A percentile compares a stretch with the other conserved stretches of the same genome.
Evolutionary conservation across 768 basidiomycete genomes (phyloP).

Genomic region (Hortiboletus campestris): DNA sequence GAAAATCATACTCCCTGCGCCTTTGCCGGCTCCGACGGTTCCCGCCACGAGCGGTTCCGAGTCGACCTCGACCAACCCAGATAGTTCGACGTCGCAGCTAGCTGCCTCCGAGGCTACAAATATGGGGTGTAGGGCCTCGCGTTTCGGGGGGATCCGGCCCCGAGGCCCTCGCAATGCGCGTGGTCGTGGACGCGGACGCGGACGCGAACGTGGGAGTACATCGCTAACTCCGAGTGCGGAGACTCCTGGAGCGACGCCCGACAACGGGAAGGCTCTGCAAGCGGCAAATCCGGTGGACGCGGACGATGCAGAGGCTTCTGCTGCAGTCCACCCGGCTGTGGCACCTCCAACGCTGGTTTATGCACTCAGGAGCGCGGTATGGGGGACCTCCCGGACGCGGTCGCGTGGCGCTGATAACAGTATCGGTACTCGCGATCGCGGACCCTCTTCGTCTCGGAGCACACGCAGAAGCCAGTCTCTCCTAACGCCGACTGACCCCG

Average conservation of each 20-base stretch:
- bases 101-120: background rate
- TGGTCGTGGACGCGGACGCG: background rate
- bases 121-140: background rate
- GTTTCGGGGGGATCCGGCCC: background rate
- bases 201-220: background rate
- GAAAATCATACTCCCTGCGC: conserved; percentile 3
- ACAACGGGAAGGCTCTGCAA: no score
- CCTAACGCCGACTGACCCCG: background rate
- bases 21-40: background rate
- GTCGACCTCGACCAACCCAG: background rate
- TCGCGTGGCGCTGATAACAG: background rate
- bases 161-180: background rate
- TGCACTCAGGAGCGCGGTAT: background rate
- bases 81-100: background rate
- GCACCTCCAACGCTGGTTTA: background rate
- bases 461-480: background rate
- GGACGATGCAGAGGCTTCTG: background rate
- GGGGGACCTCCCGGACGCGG: background rate
- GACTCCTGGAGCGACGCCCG: background rate
- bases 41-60: background rate
- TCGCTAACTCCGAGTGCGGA: background rate
- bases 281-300: no score
- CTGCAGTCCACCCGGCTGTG: background rate
- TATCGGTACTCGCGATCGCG: background rate
- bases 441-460: background rate